Conservation (phyloP, 2,329 filamentous ascomycete genomes). For the Huntiella decipiens region DNA sequence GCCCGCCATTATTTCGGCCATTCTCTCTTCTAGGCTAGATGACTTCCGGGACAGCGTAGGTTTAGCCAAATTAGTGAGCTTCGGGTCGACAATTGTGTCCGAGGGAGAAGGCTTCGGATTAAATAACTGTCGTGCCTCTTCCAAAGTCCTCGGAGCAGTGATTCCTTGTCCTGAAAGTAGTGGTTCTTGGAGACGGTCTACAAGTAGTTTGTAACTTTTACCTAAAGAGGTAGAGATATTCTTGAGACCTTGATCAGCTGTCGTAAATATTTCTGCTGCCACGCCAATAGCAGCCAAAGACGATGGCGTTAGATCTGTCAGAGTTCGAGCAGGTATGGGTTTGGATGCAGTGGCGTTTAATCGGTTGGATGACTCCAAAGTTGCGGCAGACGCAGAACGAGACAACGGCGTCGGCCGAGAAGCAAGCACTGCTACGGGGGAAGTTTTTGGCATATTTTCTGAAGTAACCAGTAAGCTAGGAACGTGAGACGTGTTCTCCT, state of each 20-base stretch:
- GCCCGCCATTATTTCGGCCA: slow-evolving; percentile 56
- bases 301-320: slow-evolving; percentile 74
- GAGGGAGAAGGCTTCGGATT: slow-evolving; percentile 34
- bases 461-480: slow-evolving; percentile 21
- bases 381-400: neutral
- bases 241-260: slow-evolving; percentile 81
- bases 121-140: slow-evolving; percentile 80
- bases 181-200: slow-evolving; percentile 65
- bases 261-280: slow-evolving; percentile 68
- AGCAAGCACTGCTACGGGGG: neutral
- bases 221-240: slow-evolving; percentile 80
- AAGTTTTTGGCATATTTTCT: slow-evolving; percentile 7
- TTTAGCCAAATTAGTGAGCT: slow-evolving; percentile 21
- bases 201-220: slow-evolving; percentile 81
- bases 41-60: slow-evolving; percentile 7
- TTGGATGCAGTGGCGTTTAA: slow-evolving; percentile 24
- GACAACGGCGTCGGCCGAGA: neutral
- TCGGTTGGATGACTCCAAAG: neutral
- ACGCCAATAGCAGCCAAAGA: slow-evolving; percentile 65
- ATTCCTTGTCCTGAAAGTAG: slow-evolving; percentile 25
- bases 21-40: slow-evolving; percentile 36
- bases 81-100: slow-evolving; percentile 26
- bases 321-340: slow-evolving; percentile 27
- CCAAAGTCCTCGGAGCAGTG: slow-evolving; percentile 68
- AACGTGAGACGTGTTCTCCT: slow-evolving; percentile 32